phyloP scores from a whole-genome alignment of 805 yeast species.

The Pichia nakasei region DNA sequence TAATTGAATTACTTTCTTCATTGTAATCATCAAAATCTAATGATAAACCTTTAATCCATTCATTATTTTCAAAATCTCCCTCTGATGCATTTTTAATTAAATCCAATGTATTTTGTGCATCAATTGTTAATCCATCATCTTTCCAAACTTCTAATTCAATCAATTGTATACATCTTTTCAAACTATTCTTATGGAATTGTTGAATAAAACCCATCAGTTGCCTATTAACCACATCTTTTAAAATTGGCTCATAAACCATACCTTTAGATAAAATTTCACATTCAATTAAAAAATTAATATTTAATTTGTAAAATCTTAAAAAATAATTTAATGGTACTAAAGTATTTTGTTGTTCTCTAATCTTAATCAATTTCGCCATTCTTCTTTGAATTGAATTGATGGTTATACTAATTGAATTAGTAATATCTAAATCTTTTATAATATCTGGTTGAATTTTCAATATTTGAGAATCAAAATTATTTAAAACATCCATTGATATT shows the following conservation, averaged over 20 bases:
- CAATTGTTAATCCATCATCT: conserved; percentile 48
- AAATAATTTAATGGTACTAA: conserved; percentile 52
- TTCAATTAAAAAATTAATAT: conserved; percentile 64
- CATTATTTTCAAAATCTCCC: conserved; percentile 31
- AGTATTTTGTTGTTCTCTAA: conserved; percentile 64
- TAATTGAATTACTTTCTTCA: too few species aligned
- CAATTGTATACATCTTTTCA: conserved; percentile 36
- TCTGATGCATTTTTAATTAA: conserved; percentile 40
- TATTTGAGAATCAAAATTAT: conserved; percentile 21
- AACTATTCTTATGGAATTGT: conserved; percentile 43
- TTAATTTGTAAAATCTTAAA: conserved; percentile 54
- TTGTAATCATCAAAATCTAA: conserved; percentile 11
- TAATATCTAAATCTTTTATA: conserved; percentile 58
- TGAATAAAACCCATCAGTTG: conserved; percentile 56
- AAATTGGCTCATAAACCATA: conserved; percentile 43
- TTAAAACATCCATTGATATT: conserved; percentile 44
- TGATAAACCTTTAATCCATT: conserved; percentile 37
- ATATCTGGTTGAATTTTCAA: conserved; percentile 26
- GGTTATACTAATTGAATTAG: conserved; percentile 54
- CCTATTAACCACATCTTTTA: conserved; percentile 57
- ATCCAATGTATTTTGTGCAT: conserved; percentile 42
- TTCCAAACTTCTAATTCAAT: conserved; percentile 75
- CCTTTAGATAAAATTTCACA: conserved; percentile 75
- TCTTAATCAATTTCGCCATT: conserved; percentile 67
- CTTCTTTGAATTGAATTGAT: conserved; percentile 68